A percentile compares a stretch with the other conserved stretches of the same genome.
Evolutionary conservation across 306 rosid genomes (phyloP).

Genomic region (Hippophae tibetana): DNA sequence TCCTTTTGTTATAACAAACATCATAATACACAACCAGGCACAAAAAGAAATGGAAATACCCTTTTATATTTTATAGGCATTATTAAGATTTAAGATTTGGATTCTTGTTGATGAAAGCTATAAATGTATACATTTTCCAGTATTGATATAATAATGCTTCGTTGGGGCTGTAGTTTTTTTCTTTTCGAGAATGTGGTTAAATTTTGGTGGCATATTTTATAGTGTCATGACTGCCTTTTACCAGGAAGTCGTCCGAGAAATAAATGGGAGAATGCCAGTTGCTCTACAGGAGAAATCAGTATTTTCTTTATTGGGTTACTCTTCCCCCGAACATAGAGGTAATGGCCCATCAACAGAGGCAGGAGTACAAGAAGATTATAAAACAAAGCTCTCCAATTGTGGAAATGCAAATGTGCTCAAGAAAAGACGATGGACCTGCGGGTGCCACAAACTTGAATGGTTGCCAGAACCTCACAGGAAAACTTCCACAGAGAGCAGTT

Average conservation of each 20-base stretch:
- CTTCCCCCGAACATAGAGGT: slow-evolving; percentile 24
- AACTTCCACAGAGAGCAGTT: slow-evolving; percentile 30
- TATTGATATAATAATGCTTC: too few relatives aligned
- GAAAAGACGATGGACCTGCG: slow-evolving; percentile 24
- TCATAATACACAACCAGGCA: too few relatives aligned
- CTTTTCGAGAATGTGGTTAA: neutral
- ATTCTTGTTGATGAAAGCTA: neutral
- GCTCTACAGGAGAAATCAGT: slow-evolving; percentile 50
- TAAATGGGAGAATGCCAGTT: slow-evolving; percentile 48
- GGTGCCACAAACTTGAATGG: slow-evolving; percentile 37
- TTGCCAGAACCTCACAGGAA: slow-evolving; percentile 35
- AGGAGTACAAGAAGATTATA: slow-evolving; percentile 23
- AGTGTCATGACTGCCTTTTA: slow-evolving; percentile 22
- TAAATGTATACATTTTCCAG: too few relatives aligned
- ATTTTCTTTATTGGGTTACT: slow-evolving; percentile 59
- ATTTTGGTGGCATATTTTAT: slow-evolving; percentile 10
- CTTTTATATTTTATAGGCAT: too few relatives aligned
- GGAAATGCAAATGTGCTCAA: slow-evolving; percentile 26
- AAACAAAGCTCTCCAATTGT: slow-evolving; percentile 24
- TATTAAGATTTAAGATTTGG: neutral
- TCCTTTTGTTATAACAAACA: too few relatives aligned
- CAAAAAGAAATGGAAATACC: too few relatives aligned
- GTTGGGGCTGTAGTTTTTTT: neutral
- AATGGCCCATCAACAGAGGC: slow-evolving; percentile 15
- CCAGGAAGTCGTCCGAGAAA: slow-evolving; percentile 52